Conservation (phyloP, 441 rosid species). For the Populus hybrid region DNA sequence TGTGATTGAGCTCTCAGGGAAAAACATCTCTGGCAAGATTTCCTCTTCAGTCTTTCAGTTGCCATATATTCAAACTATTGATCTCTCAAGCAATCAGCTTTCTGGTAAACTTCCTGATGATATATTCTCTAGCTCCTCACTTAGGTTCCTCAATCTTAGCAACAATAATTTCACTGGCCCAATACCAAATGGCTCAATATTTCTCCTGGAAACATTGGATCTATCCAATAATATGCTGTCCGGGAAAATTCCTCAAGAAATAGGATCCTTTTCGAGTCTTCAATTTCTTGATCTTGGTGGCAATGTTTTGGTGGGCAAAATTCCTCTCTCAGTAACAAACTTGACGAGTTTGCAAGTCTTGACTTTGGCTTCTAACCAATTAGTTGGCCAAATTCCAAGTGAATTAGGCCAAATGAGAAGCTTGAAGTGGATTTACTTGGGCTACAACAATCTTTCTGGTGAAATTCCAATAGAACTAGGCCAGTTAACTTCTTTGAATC, state of each 20-base stretch:
- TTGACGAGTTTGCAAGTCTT: conserved; percentile 48
- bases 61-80: conserved; percentile 44
- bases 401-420: conserved; percentile 48
- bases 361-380: conserved; percentile 78
- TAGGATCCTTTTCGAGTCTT: conserved; percentile 51
- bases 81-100: conserved; percentile 66
- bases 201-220: conserved; percentile 55
- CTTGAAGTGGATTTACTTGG: conserved; percentile 80
- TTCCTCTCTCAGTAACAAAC: conserved; percentile 51
- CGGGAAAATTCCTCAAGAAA: conserved; percentile 46
- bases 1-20: conserved; percentile 47
- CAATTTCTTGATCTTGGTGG: conserved; percentile 79
- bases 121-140: conserved; percentile 44
- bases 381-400: conserved; percentile 53
- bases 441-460: conserved; percentile 85
- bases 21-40: conserved; percentile 60
- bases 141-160: conserved; percentile 67
- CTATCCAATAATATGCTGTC: conserved; percentile 77
- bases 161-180: conserved; percentile 77
- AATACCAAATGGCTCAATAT: conserved; percentile 36
- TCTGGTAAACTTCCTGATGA: conserved; percentile 47
- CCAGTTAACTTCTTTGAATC: conserved; percentile 45
- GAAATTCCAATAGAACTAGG: conserved; percentile 68
- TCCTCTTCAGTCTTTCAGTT: conserved; percentile 44
- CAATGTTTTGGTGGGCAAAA: conserved; percentile 55